Evolutionary conservation across 306 rosid species (phyloP), one percentile per base, ranked within the genome.

Genomic region (Canavalia gladiata): DNA sequence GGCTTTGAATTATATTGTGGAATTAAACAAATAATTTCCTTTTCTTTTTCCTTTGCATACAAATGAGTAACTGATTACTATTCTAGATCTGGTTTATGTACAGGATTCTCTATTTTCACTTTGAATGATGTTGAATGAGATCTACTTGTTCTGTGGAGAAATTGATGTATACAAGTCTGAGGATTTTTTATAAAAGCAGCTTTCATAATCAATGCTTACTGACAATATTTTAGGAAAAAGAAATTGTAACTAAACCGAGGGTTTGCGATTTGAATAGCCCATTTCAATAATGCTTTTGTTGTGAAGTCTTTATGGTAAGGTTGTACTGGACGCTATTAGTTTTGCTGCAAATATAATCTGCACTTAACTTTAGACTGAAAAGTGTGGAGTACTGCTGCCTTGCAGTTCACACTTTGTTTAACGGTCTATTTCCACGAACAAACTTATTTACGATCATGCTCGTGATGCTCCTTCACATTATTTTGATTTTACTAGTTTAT

Each of bases 381-480:
- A 73, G 41, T 6, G 45, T 68, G 25, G 4, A 68, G 72, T 8
- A 37, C 42, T 30, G 64, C 51, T 63, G 35, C 63, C 78, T 77
- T 81, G 59, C 74, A 41, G 33, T 57, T 72, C 70, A 39, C n/a
- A 25, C 78, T 30, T 2, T 65, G 8, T 82, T 67, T 39, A 7
- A 50, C 35, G 67, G 8, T 78, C 29, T 72, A 74, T 74, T 76
- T 81, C 68, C 54, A 13, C 60, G 10, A 51, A 62, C 51, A 59
- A 67, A 73, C 37, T 41, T 45, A 47, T 46, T 60, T 51, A 42
- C 35, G 52, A 55, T 47, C 65, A 47, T 69, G 50, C 25, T 78
- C 18, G 47, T 28, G 77, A 68, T 74, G 65, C 76, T 47, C 31
- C 62, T 52, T 76, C 13, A 35, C 33, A 70, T 76, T 7, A 80